Evolutionary conservation across 2,329 filamentous ascomycete genomes (phyloP).

Genomic region (Aspergillus terreus): DNA sequence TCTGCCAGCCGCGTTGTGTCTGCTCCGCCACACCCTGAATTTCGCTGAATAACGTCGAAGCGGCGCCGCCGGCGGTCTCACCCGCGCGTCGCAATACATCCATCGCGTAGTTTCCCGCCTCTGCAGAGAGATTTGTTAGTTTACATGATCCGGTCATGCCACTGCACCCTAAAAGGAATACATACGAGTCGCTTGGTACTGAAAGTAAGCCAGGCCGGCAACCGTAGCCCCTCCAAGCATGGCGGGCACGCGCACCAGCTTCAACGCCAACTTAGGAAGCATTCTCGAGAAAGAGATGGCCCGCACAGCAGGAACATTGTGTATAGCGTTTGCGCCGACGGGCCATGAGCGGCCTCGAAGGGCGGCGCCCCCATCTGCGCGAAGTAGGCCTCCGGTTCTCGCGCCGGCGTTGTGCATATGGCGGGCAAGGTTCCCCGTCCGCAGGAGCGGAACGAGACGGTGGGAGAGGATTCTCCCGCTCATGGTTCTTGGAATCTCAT

Average conservation of each 20-base stretch:
- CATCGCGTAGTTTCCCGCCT: conserved; percentile 72
- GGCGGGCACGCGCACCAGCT: conserved; percentile 81
- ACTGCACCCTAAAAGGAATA: conserved; percentile 16
- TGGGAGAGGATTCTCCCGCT: conserved; percentile 73
- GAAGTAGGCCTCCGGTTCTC: conserved; percentile 65
- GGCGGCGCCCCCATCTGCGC: conserved; percentile 60
- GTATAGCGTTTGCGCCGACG: conserved; percentile 72
- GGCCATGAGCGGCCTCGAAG: conserved; percentile 68
- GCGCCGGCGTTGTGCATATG: conserved; percentile 60
- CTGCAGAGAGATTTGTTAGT: conserved; percentile 33
- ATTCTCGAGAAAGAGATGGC: conserved; percentile 64
- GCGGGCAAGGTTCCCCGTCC: conserved; percentile 58
- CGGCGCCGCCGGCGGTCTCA: conserved; percentile 66
- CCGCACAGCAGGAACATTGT: conserved; percentile 67
- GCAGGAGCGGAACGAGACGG: conserved; percentile 64
- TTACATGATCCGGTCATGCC: background rate
- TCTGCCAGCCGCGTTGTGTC: conserved; percentile 75
- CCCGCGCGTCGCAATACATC: conserved; percentile 72
- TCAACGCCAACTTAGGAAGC: conserved; percentile 84
- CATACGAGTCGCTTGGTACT: conserved; percentile 90
- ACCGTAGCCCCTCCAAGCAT: conserved; percentile 88
- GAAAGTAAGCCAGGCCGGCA: conserved; percentile 83
- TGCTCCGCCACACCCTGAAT: conserved; percentile 74
- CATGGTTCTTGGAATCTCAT: conserved; percentile 51
- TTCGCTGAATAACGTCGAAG: conserved; percentile 66